A percentile compares a stretch with the other conserved stretches of the same genome.
phyloP scores from a whole-genome alignment of 1,284 basidiomycete genomes.

The Ganoderma lucidum region DNA sequence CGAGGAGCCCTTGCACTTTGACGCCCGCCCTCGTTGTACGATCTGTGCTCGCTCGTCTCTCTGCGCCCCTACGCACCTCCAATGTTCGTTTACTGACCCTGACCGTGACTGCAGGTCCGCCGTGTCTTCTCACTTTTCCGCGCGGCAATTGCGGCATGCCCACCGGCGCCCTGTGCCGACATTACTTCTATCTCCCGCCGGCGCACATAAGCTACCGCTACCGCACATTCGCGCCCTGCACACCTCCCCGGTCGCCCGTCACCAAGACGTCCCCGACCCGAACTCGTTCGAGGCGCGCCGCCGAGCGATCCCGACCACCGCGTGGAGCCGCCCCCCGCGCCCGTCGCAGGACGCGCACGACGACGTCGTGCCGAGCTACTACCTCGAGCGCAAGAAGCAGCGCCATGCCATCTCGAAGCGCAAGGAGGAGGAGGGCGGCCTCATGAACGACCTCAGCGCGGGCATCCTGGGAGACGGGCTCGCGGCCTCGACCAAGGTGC shows the following conservation, averaged over 20 bases:
- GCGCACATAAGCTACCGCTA: background rate
- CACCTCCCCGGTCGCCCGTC: slow-evolving; percentile 33
- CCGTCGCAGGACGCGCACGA: slow-evolving; percentile 41
- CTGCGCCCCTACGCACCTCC: background rate
- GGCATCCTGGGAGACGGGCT: slow-evolving; percentile 46
- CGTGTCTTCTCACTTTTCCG: background rate
- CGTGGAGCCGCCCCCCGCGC: slow-evolving; percentile 40
- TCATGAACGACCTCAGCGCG: slow-evolving; percentile 46
- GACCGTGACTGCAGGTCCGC: slow-evolving; percentile 17
- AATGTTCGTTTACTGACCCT: background rate
- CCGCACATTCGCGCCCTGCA: slow-evolving; percentile 40
- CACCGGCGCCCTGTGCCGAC: slow-evolving; percentile 10
- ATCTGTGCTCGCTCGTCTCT: background rate
- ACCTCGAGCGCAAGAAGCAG: slow-evolving; percentile 45
- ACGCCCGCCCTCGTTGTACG: background rate
- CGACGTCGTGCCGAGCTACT: slow-evolving; percentile 43
- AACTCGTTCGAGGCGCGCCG: slow-evolving; percentile 30
- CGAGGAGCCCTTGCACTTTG: background rate
- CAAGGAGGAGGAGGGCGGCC: slow-evolving; percentile 44
- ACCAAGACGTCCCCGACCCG: slow-evolving; percentile 6
- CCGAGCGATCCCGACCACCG: slow-evolving; percentile 32
- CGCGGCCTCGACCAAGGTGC: slow-evolving; percentile 41
- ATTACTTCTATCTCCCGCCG: background rate
- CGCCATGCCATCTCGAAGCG: slow-evolving; percentile 17
- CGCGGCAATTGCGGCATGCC: slow-evolving; percentile 1